Conservation (phyloP, 129 eudicot species). For the Pseudognaphalium luteoalbum region DNA sequence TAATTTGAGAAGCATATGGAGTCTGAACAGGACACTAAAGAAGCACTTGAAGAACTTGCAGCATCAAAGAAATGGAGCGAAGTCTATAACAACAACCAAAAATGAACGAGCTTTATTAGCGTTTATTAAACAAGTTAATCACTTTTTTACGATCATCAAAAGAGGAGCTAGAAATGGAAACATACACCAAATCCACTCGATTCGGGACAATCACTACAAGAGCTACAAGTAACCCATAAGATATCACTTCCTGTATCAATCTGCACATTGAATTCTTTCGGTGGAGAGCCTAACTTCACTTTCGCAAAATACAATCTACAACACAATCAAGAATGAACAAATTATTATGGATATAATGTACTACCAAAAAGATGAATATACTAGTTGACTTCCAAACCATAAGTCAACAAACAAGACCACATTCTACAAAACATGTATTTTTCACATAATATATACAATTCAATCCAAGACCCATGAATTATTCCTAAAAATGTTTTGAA, state of each 20-base stretch:
- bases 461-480: too few relatives aligned
- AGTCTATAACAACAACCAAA: conserved; percentile 41
- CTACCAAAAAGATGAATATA: background rate
- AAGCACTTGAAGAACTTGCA: conserved; percentile 70
- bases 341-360: background rate
- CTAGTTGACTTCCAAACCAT: background rate
- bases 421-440: too few relatives aligned
- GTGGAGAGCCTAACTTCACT: conserved; percentile 88
- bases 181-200: conserved; percentile 90
- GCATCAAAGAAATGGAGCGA: conserved; percentile 67
- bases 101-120: background rate
- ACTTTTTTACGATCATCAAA: background rate
- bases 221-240: conserved; percentile 83
- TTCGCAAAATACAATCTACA: conserved; percentile 78
- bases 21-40: conserved; percentile 76
- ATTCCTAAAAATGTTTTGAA: too few relatives aligned
- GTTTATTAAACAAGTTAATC: background rate
- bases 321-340: background rate
- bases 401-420: background rate
- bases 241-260: conserved; percentile 96
- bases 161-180: background rate
- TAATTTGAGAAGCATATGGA: conserved; percentile 56
- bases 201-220: conserved; percentile 79
- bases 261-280: conserved; percentile 84
- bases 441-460: too few relatives aligned